These are phyloP conservation scores for Trifolium repens DNA, from an alignment of 306 rosid species.

Conservation along the genomic window DNA sequence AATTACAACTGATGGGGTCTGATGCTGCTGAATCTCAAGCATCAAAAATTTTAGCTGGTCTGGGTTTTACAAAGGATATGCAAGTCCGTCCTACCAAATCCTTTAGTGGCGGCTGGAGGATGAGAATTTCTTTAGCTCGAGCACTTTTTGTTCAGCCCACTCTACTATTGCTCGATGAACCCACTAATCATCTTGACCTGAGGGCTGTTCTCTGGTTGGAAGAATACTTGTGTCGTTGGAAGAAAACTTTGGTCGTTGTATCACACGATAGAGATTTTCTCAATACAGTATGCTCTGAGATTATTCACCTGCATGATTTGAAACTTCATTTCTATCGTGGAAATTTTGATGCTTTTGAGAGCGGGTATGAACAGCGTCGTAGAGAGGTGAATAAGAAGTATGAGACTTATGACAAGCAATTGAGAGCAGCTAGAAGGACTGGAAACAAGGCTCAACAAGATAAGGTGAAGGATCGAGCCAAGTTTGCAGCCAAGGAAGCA, in stretches of 20 bases:
- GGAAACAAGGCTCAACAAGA: constrained; percentile 64
- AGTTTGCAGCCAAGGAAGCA: constrained; percentile 31
- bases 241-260: constrained; percentile 76
- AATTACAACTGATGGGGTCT: constrained; percentile 66
- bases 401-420: constrained; percentile 33
- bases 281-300: constrained; percentile 68
- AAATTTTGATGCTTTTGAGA: constrained; percentile 75
- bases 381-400: constrained; percentile 78
- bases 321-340: constrained; percentile 81
- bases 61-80: constrained; percentile 82
- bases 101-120: constrained; percentile 81
- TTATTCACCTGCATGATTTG: constrained; percentile 78
- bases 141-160: constrained; percentile 81
- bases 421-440: constrained; percentile 29
- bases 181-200: constrained; percentile 74
- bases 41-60: constrained; percentile 80
- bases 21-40: constrained; percentile 82
- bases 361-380: constrained; percentile 78
- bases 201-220: constrained; percentile 84
- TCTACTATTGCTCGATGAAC: constrained; percentile 72
- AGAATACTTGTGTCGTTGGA: constrained; percentile 80
- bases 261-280: constrained; percentile 80
- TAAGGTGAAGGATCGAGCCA: constrained; percentile 33
- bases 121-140: constrained; percentile 77
- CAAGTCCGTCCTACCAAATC: constrained; percentile 56